phyloP scores from a whole-genome alignment of 2,329 filamentous ascomycete species.

The Beauveria brongniartii region DNA sequence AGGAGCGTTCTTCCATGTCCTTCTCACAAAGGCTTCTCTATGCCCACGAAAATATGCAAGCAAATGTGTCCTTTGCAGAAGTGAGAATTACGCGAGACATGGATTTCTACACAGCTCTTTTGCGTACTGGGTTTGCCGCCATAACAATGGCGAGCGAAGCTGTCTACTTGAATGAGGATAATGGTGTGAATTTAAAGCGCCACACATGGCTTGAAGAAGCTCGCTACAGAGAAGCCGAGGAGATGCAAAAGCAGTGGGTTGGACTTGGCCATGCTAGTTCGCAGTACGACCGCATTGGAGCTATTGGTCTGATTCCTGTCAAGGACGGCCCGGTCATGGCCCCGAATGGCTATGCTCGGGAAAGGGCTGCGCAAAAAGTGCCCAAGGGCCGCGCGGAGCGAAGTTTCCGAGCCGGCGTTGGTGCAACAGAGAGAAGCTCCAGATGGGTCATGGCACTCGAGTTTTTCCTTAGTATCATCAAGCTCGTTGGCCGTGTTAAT shows the following conservation, averaged over 20 bases:
- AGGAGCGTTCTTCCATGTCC: constrained; percentile 24
- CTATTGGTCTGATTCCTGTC: constrained; percentile 48
- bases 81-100: constrained; percentile 78
- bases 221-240: constrained; percentile 67
- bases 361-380: constrained; percentile 57
- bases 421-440: constrained; percentile 68
- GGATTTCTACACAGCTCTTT: constrained; percentile 88
- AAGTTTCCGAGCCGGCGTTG: constrained; percentile 57
- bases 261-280: constrained; percentile 38
- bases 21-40: constrained; percentile 54
- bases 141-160: constrained; percentile 92
- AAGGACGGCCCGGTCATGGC: constrained; percentile 35
- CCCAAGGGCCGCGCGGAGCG: constrained; percentile 38
- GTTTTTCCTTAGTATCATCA: constrained; percentile 67
- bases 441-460: constrained; percentile 70
- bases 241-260: constrained; percentile 43
- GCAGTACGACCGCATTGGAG: constrained; percentile 43
- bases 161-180: constrained; percentile 89
- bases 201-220: constrained; percentile 93
- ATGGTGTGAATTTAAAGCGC: constrained; percentile 60
- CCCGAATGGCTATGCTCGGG: constrained; percentile 57
- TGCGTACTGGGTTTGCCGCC: constrained; percentile 79
- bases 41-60: constrained; percentile 86
- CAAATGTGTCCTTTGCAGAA: constrained; percentile 75
- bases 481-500: constrained; percentile 24